Evolutionary conservation across 441 rosid species (phyloP).

Genomic region (Adansonia rubrostipa): DNA sequence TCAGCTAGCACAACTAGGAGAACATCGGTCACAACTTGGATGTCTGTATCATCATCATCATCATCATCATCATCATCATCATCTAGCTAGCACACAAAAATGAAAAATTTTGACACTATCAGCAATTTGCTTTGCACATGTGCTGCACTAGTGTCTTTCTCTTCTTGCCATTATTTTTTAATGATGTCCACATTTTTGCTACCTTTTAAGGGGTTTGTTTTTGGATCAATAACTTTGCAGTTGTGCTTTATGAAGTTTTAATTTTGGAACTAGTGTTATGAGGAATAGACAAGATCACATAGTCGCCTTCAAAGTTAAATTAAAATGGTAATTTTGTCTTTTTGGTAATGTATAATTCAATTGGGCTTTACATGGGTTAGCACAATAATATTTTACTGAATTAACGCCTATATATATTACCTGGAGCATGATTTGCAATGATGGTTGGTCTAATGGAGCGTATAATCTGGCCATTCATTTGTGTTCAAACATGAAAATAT

Average conservation of each 20-base stretch:
- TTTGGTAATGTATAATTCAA: not conserved
- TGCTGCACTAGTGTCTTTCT: too few relatives aligned
- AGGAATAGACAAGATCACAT: slow-evolving; percentile 3
- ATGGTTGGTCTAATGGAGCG: not conserved
- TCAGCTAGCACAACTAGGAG: not conserved
- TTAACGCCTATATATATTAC: not conserved
- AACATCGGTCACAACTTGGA: too few relatives aligned
- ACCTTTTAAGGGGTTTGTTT: not conserved
- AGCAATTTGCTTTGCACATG: too few relatives aligned
- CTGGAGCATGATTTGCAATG: not conserved
- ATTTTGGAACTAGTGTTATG: not conserved
- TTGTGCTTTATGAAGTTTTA: not conserved
- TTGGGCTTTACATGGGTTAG: not conserved
- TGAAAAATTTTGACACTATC: too few relatives aligned
- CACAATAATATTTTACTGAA: not conserved
- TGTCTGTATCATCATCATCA: too few relatives aligned
- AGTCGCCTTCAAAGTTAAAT: not conserved
- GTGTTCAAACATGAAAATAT: not conserved
- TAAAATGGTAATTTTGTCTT: not conserved
- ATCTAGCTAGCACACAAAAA: too few relatives aligned
- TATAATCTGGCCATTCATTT: not conserved
- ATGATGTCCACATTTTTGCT: slow-evolving; percentile 6
- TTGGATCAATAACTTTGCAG: slow-evolving; percentile 19
- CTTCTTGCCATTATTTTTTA: too few relatives aligned
- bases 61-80: too few relatives aligned